Base-by-base conservation (phyloP, 495 filamentous ascomycete genomes). In the Coniosporium apollinis region DNA sequence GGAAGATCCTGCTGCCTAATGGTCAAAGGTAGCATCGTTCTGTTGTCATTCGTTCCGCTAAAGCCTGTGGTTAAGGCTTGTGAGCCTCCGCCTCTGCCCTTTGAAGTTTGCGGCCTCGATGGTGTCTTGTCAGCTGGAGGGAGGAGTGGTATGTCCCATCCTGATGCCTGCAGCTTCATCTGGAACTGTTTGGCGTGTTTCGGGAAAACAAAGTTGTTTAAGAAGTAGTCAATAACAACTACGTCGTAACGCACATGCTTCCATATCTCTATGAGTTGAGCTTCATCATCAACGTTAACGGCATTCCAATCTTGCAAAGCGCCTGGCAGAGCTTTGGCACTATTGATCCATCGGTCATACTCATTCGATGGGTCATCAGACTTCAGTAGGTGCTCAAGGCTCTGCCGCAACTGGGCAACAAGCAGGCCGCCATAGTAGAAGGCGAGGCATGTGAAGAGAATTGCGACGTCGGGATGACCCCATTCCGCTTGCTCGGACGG, bases 131-230 rank as follows among this genome's bases (percentile, higher is more conserved):
- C 6, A 8, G 17, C 44, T n/a, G n/a, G n/a, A n/a, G n/a, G n/a
- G 36, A 36, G 49, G 3, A 64, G 37, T 0, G 66, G 62, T 13
- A 71, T 52, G 39, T 72, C 68, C 68, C 65, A 72, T 0, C 66
- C 59, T 17, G 56, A 66, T 2, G 65, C 59, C 35, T 67, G 62
- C 9, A 72, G 38, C 43, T 71, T 72, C 13, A 55, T 43, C n/a
- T 55, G 42, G 38, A 71, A 72, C 36, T 69, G 61, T 35, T 61
- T 65, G 0, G 65, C 64, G 33, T 72, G 59, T 6, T 24, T 33
- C 0, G 67, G 67, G 28, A 72, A 72, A 5, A 71, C 66, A 34
- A 69, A 66, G 28, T 61, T 55, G 42, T 69, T 69, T 22, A 71
- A 25, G 36, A 59, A 72, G 43, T 65, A 61, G 37, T 72, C 56